Evolutionary conservation across 208 protist species (phyloP).

Genomic region (Vickermania ingenoplastis): DNA sequence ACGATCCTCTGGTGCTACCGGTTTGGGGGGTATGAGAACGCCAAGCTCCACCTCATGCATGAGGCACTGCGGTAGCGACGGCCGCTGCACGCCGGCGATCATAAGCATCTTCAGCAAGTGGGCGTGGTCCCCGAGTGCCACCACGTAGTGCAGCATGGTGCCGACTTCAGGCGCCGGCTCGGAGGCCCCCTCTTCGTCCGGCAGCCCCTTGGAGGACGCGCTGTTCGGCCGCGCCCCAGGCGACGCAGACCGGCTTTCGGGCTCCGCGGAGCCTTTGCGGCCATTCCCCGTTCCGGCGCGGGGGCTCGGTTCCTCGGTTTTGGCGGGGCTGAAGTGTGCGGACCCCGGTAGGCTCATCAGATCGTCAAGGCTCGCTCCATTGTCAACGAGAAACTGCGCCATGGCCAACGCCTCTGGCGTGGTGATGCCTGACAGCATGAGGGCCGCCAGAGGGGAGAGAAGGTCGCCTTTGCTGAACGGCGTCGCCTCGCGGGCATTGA

Average conservation of each 20-base stretch:
- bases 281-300: neutral
- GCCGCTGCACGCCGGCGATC: constrained; percentile 17
- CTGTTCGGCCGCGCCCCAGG: neutral
- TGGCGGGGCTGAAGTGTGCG: constrained; percentile 2
- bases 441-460: constrained; percentile 21
- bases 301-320: neutral
- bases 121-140: constrained; percentile 42
- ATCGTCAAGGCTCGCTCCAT: constrained; percentile 47
- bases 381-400: constrained; percentile 35
- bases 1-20: neutral
- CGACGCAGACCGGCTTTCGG: neutral
- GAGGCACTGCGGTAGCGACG: constrained; percentile 16
- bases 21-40: constrained; percentile 6
- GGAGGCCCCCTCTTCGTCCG: neutral
- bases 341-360: constrained; percentile 21
- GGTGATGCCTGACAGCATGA: constrained; percentile 36
- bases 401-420: constrained; percentile 21
- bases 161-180: constrained; percentile 9
- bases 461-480: constrained; percentile 23
- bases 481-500: constrained; percentile 36
- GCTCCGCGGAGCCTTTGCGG: neutral
- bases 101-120: constrained; percentile 51
- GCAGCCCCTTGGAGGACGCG: neutral
- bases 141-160: constrained; percentile 65
- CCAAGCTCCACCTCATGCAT: constrained; percentile 24